Conservation (phyloP, 2,329 filamentous ascomycete genomes). For the Lasiodiplodia gonubiensis region DNA sequence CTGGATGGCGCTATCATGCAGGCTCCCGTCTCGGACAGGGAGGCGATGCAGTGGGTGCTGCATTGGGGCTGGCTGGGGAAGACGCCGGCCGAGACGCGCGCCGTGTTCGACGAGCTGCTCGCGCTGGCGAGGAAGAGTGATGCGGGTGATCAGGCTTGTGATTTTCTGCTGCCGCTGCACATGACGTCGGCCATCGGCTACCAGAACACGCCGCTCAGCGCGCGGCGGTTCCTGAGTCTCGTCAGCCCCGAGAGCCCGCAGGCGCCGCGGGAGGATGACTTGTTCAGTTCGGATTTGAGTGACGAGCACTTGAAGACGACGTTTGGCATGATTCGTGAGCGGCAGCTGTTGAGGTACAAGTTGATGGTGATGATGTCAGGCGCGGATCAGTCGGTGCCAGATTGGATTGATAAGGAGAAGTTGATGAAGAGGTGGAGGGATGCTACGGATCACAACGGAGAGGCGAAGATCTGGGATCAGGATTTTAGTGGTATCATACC, state of each 20-base stretch:
- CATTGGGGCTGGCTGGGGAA: constrained; percentile 32
- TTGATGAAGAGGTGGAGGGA: constrained; percentile 52
- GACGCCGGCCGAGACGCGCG: constrained; percentile 30
- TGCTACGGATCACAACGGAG: constrained; percentile 44
- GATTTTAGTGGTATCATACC: constrained; percentile 56
- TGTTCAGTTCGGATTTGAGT: constrained; percentile 37
- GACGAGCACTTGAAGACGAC: constrained; percentile 39
- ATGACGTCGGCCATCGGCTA: constrained; percentile 41
- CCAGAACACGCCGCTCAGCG: constrained; percentile 34
- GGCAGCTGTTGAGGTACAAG: constrained; percentile 24
- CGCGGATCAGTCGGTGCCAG: constrained; percentile 52
- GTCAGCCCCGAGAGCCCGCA: constrained; percentile 33
- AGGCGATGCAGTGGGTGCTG: constrained; percentile 32
- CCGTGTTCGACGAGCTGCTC: constrained; percentile 31
- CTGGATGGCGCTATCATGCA: constrained; percentile 37
- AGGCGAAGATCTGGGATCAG: constrained; percentile 51
- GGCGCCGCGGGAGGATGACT: constrained; percentile 33
- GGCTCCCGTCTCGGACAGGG: constrained; percentile 34
- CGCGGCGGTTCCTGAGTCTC: constrained; percentile 34
- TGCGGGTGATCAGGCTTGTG: constrained; percentile 33
- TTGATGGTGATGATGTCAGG: constrained; percentile 53
- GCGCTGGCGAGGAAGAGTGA: constrained; percentile 36
- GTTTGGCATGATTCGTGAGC: constrained; percentile 43
- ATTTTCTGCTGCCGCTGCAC: constrained; percentile 43
- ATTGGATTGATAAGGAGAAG: constrained; percentile 52